Percentiles rank a stretch among this genome's conserved stretches.
Evolutionary conservation across 129 eudicot genomes (phyloP).

Genomic region (Smallanthus sonchifolius): DNA sequence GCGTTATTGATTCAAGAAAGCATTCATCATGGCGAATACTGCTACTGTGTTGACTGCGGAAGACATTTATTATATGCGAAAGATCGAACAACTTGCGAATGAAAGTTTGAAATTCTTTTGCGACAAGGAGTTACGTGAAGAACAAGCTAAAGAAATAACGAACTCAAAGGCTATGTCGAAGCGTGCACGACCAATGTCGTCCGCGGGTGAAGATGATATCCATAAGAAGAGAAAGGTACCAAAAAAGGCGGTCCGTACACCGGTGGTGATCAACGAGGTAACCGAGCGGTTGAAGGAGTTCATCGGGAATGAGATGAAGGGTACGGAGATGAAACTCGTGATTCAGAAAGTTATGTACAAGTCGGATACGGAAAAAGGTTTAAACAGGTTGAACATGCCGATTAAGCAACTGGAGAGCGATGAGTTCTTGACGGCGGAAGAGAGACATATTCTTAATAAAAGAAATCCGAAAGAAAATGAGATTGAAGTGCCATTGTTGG

Average conservation of each 20-base stretch:
- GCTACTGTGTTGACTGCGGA: not conserved
- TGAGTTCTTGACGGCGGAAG: conserved; percentile 13
- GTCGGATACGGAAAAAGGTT: not conserved
- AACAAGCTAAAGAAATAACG: not conserved
- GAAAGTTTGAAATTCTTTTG: not conserved
- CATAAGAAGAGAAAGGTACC: not conserved
- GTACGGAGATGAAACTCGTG: conserved; percentile 10
- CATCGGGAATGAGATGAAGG: conserved; percentile 9
- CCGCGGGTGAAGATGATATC: not conserved
- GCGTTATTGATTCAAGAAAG: too few relatives aligned
- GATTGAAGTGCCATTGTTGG: conserved; percentile 10
- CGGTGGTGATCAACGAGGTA: not conserved
- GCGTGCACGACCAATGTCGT: not conserved
- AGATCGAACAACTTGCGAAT: not conserved
- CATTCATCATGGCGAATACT: too few relatives aligned
- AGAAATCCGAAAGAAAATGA: not conserved
- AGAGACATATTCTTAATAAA: not conserved
- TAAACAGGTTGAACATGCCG: conserved; percentile 23
- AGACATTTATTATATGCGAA: not conserved
- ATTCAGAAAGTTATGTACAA: not conserved
- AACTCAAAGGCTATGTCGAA: not conserved
- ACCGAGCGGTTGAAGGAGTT: conserved; percentile 4
- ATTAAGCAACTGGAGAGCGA: not conserved
- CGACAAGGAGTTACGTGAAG: not conserved
- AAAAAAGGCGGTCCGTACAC: not conserved